Conservation (phyloP, 306 rosid genomes). For the Prunus fruticosa region DNA sequence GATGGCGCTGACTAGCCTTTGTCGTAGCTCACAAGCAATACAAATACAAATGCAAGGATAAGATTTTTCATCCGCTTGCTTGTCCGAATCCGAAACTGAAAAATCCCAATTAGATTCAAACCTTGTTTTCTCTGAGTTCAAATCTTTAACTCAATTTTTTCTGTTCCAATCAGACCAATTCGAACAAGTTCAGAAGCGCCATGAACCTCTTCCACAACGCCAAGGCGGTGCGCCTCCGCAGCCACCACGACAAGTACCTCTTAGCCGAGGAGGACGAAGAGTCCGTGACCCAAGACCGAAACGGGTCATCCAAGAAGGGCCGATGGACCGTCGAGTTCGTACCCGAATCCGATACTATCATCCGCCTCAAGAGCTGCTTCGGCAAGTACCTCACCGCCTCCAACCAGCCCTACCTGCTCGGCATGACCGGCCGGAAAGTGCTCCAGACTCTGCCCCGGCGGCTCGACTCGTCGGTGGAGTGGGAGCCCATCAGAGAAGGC, state of each 20-base stretch:
- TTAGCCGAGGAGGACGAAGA: conserved; percentile 86
- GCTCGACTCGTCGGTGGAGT: conserved; percentile 76
- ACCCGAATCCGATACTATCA: conserved; percentile 41
- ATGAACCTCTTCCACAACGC: conserved; percentile 77
- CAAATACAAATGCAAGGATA: background rate
- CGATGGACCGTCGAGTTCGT: conserved; percentile 68
- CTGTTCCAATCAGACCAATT: background rate
- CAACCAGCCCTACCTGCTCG: conserved; percentile 57
- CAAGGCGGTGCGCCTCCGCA: conserved; percentile 73
- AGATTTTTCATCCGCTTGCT: background rate
- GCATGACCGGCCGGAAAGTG: conserved; percentile 85
- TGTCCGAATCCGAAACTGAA: background rate
- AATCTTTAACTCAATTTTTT: too few relatives aligned
- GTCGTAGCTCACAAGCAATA: background rate
- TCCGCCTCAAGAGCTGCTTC: conserved; percentile 81
- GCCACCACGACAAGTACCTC: conserved; percentile 76
- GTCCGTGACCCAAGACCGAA: conserved; percentile 59
- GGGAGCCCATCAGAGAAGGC: conserved; percentile 80
- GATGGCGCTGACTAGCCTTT: background rate
- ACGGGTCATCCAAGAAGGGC: conserved; percentile 64
- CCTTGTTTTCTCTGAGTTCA: background rate
- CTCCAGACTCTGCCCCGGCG: conserved; percentile 53
- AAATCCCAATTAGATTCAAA: too few relatives aligned
- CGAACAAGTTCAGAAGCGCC: conserved; percentile 42
- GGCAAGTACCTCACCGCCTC: conserved; percentile 86